Percentiles rank a stretch among this genome's conserved stretches.
Evolutionary conservation across 106 monocot species (phyloP).

Genomic region (Dendrobium huoshanense): DNA sequence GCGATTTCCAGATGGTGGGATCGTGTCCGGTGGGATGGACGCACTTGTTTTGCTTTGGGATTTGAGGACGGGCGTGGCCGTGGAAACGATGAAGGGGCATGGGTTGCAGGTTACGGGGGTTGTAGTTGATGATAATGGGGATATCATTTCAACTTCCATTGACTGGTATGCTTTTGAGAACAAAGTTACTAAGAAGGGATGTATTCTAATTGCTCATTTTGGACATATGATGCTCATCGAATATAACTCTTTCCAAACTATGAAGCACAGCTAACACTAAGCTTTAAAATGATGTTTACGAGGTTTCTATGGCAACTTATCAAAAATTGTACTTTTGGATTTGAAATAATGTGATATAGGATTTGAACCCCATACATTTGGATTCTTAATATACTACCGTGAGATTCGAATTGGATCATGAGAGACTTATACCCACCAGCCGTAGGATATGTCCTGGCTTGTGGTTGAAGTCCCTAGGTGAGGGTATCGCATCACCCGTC

Average conservation of each 20-base stretch:
- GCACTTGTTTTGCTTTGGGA: constrained; percentile 78
- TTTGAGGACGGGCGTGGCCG: constrained; percentile 41
- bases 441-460: too few species aligned
- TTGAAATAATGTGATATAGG: neutral
- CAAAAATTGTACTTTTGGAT: neutral
- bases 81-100: constrained; percentile 79
- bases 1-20: constrained; percentile 53
- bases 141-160: constrained; percentile 77
- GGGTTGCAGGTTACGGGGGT: constrained; percentile 70
- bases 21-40: constrained; percentile 95
- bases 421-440: too few species aligned
- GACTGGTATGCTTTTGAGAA: constrained; percentile 47
- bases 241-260: neutral
- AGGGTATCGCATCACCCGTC: too few species aligned
- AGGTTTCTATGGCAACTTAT: neutral
- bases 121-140: constrained; percentile 56
- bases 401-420: neutral
- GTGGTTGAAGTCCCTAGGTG: too few species aligned
- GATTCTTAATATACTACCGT: neutral
- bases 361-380: neutral
- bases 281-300: neutral
- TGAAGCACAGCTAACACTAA: neutral
- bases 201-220: neutral
- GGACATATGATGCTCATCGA: neutral
- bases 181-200: neutral